Conservation (phyloP, 257 asterid species). For the Gentiana straminea region DNA sequence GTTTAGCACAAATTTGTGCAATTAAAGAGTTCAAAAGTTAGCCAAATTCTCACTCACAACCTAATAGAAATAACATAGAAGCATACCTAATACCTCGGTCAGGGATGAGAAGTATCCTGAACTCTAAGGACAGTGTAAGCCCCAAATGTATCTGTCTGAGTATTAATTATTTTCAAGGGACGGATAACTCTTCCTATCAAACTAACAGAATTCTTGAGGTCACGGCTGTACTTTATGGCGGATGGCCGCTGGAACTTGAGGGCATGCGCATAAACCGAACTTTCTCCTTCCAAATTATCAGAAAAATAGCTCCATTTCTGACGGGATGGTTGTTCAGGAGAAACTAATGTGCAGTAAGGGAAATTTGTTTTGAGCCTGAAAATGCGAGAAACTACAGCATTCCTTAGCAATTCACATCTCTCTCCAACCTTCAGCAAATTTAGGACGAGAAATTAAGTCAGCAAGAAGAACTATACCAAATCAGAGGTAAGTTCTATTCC, state of each 20-base stretch:
- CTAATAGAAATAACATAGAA: neutral
- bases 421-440: neutral
- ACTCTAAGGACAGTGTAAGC: constrained; percentile 31
- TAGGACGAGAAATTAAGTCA: neutral
- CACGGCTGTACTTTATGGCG: constrained; percentile 14
- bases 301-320: constrained; percentile 16
- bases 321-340: constrained; percentile 3
- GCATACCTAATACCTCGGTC: constrained; percentile 28
- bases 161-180: constrained; percentile 21
- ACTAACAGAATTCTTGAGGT: constrained; percentile 44
- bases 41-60: neutral
- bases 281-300: constrained; percentile 23
- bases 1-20: constrained; percentile 7
- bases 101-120: constrained; percentile 14
- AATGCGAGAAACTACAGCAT: constrained; percentile 8
- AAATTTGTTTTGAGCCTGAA: constrained; percentile 6
- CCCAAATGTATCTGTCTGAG: constrained; percentile 17
- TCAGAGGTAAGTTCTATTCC: neutral
- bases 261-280: constrained; percentile 45
- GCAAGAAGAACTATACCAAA: neutral
- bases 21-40: neutral
- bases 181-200: constrained; percentile 40
- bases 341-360: constrained; percentile 26
- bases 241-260: constrained; percentile 30
- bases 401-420: neutral